Base-by-base conservation (phyloP, 768 basidiomycete species). In the Gyrodon lividus region DNA sequence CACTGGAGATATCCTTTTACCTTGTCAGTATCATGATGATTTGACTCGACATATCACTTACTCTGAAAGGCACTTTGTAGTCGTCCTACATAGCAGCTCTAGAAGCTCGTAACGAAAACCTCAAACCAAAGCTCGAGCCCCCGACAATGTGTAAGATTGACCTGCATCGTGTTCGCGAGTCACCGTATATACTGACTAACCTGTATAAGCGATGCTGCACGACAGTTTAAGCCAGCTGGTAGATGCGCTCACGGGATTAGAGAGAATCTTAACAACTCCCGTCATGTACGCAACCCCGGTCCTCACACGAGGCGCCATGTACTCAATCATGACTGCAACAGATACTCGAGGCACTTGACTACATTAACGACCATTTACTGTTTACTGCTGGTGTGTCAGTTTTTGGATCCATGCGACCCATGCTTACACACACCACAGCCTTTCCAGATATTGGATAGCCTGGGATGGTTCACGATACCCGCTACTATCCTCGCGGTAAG, bases 191-290 rank as follows among this genome's bases (percentile, higher is more conserved):
- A 31, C 16, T 39, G n/a, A 20, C 16, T 39, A 16, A 20, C 16
- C 1, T 26, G 31, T 33, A 44, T 13, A 50, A 85, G 83, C 74
- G 51, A 64, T 61, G 10, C 70, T 89, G 19, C 48, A 83, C 0
- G 60, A 51, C 2, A 62, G 82, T 5, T 64, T 88, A 5, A 78
- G 76, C 58, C 72, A 76, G 49, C 74, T 86, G 23, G 80, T 83
- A 4, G 84, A 87, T 42, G 77, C 80, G 23, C 69, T 88, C 45
- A 86, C 85, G 12, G 83, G 84, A 4, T 72, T 89, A 2, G 87
- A 89, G 59, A 74, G 87, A 28, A 86, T 89, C 56, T 71, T 88
- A 4, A 87, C 86, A 0, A 87, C 85, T 1, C 84, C 86, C 1
- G 50, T 45, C n/a, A 38, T 51, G 50, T 51, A 45, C 10, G 34